Evolutionary conservation across 139 green algal species (phyloP).

Genomic region (Nannochloris sp.): DNA sequence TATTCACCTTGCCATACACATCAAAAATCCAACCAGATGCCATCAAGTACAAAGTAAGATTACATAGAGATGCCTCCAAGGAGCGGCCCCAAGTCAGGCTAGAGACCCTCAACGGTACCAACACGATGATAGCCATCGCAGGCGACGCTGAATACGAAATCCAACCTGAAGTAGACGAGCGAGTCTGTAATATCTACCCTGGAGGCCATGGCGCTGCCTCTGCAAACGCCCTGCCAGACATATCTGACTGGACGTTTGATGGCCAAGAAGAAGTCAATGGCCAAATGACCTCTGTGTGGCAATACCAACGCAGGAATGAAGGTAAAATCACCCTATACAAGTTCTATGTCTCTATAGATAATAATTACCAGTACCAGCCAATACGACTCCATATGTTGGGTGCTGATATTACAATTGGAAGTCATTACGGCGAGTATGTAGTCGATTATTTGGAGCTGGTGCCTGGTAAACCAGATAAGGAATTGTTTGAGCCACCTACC

Average conservation of each 20-base stretch:
- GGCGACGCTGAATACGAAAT: no score
- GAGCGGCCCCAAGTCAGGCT: background rate
- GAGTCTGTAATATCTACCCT: no score
- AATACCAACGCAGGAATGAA: slow-evolving; percentile 9
- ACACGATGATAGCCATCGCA: background rate
- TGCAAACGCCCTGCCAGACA: slow-evolving; percentile 12
- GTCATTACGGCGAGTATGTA: slow-evolving; percentile 35
- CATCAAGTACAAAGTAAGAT: background rate
- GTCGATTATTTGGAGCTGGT: slow-evolving; percentile 22
- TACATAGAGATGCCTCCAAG: background rate
- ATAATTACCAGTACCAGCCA: background rate
- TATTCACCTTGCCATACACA: slow-evolving; percentile 17
- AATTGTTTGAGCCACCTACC: slow-evolving; percentile 17
- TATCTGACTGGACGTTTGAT: slow-evolving; percentile 7
- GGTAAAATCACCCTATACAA: slow-evolving; percentile 27
- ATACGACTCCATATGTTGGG: slow-evolving; percentile 39
- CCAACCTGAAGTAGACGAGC: no score
- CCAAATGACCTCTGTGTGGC: background rate
- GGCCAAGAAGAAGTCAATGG: background rate
- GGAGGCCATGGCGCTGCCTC: background rate
- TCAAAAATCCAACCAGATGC: slow-evolving; percentile 4
- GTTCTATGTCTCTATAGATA: slow-evolving; percentile 8
- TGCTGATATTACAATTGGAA: slow-evolving; percentile 21
- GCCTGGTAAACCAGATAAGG: slow-evolving; percentile 2
- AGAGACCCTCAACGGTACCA: background rate